Conservation (phyloP, 768 basidiomycete genomes). For the Heimioporus sp. region DNA sequence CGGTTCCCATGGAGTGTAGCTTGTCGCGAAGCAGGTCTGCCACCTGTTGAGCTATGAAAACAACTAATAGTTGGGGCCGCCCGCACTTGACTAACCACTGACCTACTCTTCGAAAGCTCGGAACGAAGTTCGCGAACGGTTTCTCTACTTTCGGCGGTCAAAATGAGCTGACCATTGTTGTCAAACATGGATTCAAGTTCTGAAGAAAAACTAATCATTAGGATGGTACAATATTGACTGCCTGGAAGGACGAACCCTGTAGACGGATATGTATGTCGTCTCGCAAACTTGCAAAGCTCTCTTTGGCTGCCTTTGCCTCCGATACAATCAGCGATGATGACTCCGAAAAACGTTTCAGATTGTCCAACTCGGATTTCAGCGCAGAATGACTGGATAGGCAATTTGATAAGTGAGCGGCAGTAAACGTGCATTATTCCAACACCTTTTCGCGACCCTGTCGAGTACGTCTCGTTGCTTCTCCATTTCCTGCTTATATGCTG, state of each 20-base stretch:
- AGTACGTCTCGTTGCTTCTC: slow-evolving; percentile 20
- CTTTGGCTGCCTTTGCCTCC: slow-evolving; percentile 25
- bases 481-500: slow-evolving; percentile 8
- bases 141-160: slow-evolving; percentile 25
- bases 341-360: slow-evolving; percentile 24
- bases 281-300: slow-evolving; percentile 24
- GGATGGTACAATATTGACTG: background rate
- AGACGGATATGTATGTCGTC: slow-evolving; percentile 18
- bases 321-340: slow-evolving; percentile 19
- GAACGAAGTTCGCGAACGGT: slow-evolving; percentile 33
- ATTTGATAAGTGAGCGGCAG: background rate
- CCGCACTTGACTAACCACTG: background rate
- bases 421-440: background rate
- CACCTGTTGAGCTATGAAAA: slow-evolving; percentile 44
- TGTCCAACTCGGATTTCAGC: slow-evolving; percentile 30
- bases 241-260: slow-evolving; percentile 22
- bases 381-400: slow-evolving; percentile 22
- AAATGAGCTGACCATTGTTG: slow-evolving; percentile 23
- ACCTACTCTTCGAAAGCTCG: slow-evolving; percentile 36
- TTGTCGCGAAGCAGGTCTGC: slow-evolving; percentile 48
- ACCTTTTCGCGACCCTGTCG: slow-evolving; percentile 19
- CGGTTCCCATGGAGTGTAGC: slow-evolving; percentile 39
- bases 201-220: slow-evolving; percentile 1
- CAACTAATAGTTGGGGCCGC: background rate
- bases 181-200: slow-evolving; percentile 31